These are phyloP conservation scores for Oryza rufipogon DNA, from an alignment of 176 grass and related monocot genomes.

Conservation along the genomic window DNA sequence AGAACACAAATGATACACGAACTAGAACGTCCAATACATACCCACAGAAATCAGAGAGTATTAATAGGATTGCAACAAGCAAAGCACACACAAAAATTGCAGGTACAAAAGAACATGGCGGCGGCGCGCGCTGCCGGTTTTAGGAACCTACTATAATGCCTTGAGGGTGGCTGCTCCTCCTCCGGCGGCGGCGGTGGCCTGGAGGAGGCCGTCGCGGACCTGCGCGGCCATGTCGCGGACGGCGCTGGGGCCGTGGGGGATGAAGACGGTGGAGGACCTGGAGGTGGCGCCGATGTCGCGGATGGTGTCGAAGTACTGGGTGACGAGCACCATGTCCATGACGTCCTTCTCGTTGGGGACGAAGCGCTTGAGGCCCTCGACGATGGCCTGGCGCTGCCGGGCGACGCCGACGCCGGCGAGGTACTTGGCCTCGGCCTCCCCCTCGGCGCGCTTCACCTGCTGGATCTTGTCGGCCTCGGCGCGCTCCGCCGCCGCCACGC, in stretches of 20 bases:
- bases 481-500: constrained; percentile 42
- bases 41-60: not conserved
- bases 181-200: not conserved
- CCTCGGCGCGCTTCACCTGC: constrained; percentile 59
- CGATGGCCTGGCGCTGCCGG: constrained; percentile 60
- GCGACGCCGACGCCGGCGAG: constrained; percentile 50
- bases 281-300: constrained; percentile 46
- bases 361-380: constrained; percentile 45
- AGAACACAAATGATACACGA: not conserved
- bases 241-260: constrained; percentile 55
- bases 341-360: constrained; percentile 53
- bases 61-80: not conserved
- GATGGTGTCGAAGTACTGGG: constrained; percentile 71
- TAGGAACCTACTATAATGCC: not conserved
- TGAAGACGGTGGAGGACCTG: constrained; percentile 49
- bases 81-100: not conserved
- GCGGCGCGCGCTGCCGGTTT: too few species aligned
- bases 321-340: constrained; percentile 63
- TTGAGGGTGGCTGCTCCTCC: not conserved
- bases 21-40: not conserved
- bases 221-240: constrained; percentile 50
- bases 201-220: constrained; percentile 55
- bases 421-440: constrained; percentile 62
- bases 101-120: too few species aligned
- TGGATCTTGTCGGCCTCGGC: constrained; percentile 45